Base-by-base conservation (phyloP, 257 asterid species). In the Solanum pimpinellifolium region DNA sequence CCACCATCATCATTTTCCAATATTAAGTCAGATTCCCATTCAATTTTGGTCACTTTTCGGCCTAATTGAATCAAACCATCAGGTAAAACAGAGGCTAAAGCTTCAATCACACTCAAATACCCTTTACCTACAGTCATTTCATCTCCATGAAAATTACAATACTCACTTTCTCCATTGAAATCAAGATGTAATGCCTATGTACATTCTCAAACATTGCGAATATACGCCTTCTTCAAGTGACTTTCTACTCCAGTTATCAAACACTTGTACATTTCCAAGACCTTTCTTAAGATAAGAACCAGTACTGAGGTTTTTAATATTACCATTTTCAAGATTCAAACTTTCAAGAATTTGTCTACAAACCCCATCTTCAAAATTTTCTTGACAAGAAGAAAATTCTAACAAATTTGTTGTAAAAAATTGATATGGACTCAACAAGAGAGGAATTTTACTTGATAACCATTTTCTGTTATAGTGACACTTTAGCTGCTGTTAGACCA, bases 401-500 rank as follows among this genome's bases (percentile, higher is more conserved):
- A 95, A 93, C 39, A 96, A 96, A 89, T 62, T 89, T 92, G 46
- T 91, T 77, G 90, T 94, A 96, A 23, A 96, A 90, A 3, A 2
- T 46, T 7, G 96, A 90, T 56, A 96, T 89, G 35, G 96, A 95
- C 20, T 93, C 93, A 20, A 95, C 95, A 39, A 93, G 23, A 49
- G 94, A 80, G 14, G 93, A 93, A 75, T 68, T 68, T 68, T 5
- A 96, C 84, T 60, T 70, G 88, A 69, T 81, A 69, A 15, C 98
- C 98, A 35, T 95, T 97, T 90, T 96, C 66, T 59, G 66, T 59
- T 59, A 59, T 59, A 59, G 5, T 59, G 25, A 20, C 12, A 59
- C 66, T 59, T 92, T 95, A 6, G 98, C 98, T 15, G 98, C 99
- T 11, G 98, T 89, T 8, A 96, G 88, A 12, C 99, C 99, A 11